Percentiles rank a stretch among this genome's conserved stretches.
Evolutionary conservation across 345 rosid species (phyloP).

Genomic region (Cochlearia excelsa): DNA sequence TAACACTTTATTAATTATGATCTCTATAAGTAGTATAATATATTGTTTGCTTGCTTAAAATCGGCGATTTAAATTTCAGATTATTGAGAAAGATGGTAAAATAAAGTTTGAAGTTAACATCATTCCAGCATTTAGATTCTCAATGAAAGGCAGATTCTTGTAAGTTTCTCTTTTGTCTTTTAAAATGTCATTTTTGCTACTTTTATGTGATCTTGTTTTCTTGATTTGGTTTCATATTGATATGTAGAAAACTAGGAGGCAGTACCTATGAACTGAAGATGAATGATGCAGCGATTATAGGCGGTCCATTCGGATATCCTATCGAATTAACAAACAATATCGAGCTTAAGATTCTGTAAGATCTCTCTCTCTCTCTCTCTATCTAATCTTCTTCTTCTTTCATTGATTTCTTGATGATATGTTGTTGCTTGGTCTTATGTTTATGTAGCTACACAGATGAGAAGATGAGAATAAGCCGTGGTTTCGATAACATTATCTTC

Average conservation of each 20-base stretch:
- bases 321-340: constrained; percentile 64
- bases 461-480: constrained; percentile 70
- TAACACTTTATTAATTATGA: neutral
- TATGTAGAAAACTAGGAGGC: constrained; percentile 50
- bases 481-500: constrained; percentile 57
- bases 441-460: constrained; percentile 68
- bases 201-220: constrained; percentile 10
- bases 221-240: constrained; percentile 7
- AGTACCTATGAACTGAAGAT: constrained; percentile 51
- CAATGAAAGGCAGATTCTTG: constrained; percentile 72
- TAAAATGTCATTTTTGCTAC: neutral
- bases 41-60: neutral
- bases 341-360: constrained; percentile 65
- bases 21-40: neutral
- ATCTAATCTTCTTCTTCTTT: neutral
- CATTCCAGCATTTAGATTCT: constrained; percentile 73
- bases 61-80: constrained; percentile 37
- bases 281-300: constrained; percentile 86
- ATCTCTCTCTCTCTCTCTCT: neutral
- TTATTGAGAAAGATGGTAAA: constrained; percentile 55
- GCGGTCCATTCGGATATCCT: constrained; percentile 72
- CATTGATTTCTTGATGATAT: neutral
- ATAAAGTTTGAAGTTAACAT: constrained; percentile 69
- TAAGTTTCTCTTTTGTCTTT: constrained; percentile 37
- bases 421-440: neutral